Percentiles rank a stretch among this genome's conserved stretches.
Evolutionary conservation across 2,329 filamentous ascomycete species (phyloP).

Genomic region (Paracoccidioides brasiliensis): DNA sequence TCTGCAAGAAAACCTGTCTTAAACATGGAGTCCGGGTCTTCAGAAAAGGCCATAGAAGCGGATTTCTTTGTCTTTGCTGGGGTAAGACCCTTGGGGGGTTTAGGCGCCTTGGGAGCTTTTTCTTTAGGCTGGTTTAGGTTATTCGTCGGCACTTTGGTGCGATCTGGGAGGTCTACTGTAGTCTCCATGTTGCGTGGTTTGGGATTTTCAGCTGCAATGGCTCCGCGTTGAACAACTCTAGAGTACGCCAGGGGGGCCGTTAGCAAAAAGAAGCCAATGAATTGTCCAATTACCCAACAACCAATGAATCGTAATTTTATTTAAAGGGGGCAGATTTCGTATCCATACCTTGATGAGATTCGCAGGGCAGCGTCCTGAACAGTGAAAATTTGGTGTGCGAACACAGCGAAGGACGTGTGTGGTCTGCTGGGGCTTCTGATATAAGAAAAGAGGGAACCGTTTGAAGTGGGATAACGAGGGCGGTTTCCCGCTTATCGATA

Average conservation of each 20-base stretch:
- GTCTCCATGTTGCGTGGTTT: constrained; percentile 1
- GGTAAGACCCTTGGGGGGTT: constrained; percentile 20
- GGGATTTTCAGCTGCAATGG: neutral
- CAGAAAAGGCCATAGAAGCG: constrained; percentile 16
- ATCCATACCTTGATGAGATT: neutral
- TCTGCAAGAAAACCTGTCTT: constrained; percentile 63
- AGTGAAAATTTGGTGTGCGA: no score
- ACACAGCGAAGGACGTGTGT: neutral
- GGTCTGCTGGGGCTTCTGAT: neutral
- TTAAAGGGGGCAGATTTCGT: neutral
- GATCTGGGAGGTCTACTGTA: neutral
- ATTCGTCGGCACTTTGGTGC: constrained; percentile 11
- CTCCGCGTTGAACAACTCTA: neutral
- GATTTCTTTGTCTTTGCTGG: constrained; percentile 19
- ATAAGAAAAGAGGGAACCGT: neutral
- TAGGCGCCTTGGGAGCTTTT: constrained; percentile 32
- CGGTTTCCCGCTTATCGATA: neutral
- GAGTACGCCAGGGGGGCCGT: neutral
- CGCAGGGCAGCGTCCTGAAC: no score
- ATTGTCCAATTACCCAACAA: neutral
- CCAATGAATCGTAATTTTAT: neutral
- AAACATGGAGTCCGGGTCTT: constrained; percentile 55
- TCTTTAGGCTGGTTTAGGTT: constrained; percentile 33
- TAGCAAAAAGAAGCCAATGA: neutral
- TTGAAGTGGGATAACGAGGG: neutral